Base-by-base conservation (phyloP, 306 rosid species). In the Pterocarpus santalinus region DNA sequence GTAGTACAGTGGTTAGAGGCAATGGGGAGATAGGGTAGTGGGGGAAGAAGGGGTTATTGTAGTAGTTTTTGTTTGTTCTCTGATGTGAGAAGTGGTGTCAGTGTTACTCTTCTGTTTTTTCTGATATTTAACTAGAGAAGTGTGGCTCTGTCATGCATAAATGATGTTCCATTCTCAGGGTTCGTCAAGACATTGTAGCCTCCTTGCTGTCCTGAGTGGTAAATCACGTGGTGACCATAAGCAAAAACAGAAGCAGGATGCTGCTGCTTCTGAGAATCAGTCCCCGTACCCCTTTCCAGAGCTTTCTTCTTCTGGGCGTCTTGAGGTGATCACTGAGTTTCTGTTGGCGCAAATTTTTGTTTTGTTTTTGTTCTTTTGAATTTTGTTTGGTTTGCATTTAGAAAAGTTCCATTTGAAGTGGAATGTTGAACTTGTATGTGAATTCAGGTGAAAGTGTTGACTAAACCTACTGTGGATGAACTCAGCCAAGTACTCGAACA, bases 111-210 rank as follows among this genome's bases (percentile, higher is more conserved):
- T 11, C 53, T 9, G 17, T 34, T 10, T 41, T 58, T 65, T 51
- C 22, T 69, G 43, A 39, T 71, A 78, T 60, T 16, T 73, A 83
- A 64, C 41, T 83, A 80, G 85, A 58, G 84, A 63, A 80, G 51
- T 77, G 65, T 81, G 82, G 63, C 36, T 73, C 65, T 85, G 81
- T 51, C 41, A 86, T 82, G 85, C 77, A 56, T 58, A 55, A 82
- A 87, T 87, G 87, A 87, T 82, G 90, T 82, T 85, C 52, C 80
- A 79, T 76, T 86, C 84, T 79, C 90, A 82, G 81, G 88, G 83
- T 55, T 15, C 64, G 5, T 80, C 81, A 52, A 85, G 84, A 22
- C 84, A 79, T 76, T 85, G 83, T 80, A 79, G 70, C 80, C 86
- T 87, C 33, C 86, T 87, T 79, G 90, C 88, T 56, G 85, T 87